Evolutionary conservation across 805 yeast species (phyloP).

Genomic region (Pachysolen tannophilus): DNA sequence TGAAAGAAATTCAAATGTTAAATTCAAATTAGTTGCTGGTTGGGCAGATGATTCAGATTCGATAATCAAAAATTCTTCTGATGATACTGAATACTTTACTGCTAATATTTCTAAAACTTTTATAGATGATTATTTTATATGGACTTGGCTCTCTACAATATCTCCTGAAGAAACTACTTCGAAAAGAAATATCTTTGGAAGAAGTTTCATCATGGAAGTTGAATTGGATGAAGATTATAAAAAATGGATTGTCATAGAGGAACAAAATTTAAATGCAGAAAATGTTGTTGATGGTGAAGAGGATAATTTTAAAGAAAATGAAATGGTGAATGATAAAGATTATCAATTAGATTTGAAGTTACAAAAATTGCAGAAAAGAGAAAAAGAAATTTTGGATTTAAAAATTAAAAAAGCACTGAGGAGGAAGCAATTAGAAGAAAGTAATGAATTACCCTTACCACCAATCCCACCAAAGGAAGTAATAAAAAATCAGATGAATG

Average conservation of each 20-base stretch:
- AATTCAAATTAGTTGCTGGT: conserved; percentile 23
- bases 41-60: conserved; percentile 24
- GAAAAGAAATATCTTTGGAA: conserved; percentile 66
- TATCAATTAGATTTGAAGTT: conserved; percentile 5
- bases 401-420: conserved; percentile 2
- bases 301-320: not conserved
- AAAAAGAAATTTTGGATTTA: conserved; percentile 3
- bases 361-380: conserved; percentile 6
- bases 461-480: conserved; percentile 3
- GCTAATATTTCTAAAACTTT: conserved; percentile 53
- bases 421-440: too few species aligned
- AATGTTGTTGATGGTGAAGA: not conserved
- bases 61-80: conserved; percentile 14
- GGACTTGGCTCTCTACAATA: conserved; percentile 83
- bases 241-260: conserved; percentile 74
- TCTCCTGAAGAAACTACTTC: conserved; percentile 64
- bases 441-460: conserved; percentile 3
- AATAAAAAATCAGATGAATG: too few species aligned
- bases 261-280: conserved; percentile 41
- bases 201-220: conserved; percentile 75
- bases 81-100: conserved; percentile 25
- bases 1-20: conserved; percentile 29
- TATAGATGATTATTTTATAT: conserved; percentile 80
- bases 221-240: conserved; percentile 66
- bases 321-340: conserved; percentile 1